phyloP scores from a whole-genome alignment of 306 rosid species.

The Hylodesmum podocarpum region DNA sequence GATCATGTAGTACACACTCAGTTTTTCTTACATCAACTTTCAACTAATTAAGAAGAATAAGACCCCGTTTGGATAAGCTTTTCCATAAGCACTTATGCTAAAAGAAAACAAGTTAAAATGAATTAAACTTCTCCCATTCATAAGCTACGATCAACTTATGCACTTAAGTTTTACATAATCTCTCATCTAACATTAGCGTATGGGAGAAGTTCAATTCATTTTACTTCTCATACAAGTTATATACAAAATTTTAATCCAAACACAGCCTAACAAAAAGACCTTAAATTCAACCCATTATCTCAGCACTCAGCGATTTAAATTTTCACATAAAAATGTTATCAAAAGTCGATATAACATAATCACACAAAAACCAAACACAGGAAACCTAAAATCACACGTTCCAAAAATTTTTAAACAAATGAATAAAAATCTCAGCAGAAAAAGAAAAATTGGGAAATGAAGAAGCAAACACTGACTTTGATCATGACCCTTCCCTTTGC shows the following conservation, averaged over 20 bases:
- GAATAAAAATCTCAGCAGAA: neutral
- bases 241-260: too few species aligned
- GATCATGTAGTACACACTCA: neutral
- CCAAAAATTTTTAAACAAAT: neutral
- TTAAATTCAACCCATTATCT: neutral
- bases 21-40: neutral
- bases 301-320: neutral
- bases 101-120: too few species aligned
- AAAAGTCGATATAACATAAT: neutral
- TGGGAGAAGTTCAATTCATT: too few species aligned
- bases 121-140: too few species aligned
- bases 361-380: neutral
- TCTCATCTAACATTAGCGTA: too few species aligned
- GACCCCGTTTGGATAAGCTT: too few species aligned
- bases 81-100: too few species aligned
- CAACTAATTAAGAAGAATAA: neutral
- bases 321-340: neutral
- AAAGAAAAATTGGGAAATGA: neutral
- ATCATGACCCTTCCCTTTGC: constrained; percentile 69
- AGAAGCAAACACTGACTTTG: constrained; percentile 48
- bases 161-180: too few species aligned
- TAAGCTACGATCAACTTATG: too few species aligned
- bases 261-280: neutral
- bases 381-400: neutral
- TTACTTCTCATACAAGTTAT: too few species aligned